phyloP scores from a whole-genome alignment of 2,329 filamentous ascomycete genomes.

The Teratosphaeria nubilosa region DNA sequence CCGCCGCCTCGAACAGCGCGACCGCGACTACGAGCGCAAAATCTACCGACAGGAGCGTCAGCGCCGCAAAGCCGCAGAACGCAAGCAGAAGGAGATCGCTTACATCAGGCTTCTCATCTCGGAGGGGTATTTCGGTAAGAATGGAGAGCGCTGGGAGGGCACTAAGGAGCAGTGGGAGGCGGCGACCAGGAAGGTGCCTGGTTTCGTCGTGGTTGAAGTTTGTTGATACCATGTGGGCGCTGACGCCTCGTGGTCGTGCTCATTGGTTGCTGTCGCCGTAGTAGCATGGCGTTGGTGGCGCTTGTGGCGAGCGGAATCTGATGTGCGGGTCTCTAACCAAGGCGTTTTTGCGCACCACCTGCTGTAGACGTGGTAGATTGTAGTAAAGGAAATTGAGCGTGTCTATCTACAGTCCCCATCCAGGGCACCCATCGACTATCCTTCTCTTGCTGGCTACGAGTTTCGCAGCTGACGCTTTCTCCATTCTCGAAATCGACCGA shows the following conservation, averaged over 20 bases:
- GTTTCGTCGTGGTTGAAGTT: neutral
- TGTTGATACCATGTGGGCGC: neutral
- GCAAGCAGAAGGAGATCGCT: neutral
- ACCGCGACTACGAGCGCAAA: neutral
- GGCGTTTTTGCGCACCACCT: neutral
- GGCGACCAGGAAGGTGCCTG: neutral
- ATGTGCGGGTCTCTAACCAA: neutral
- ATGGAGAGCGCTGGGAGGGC: neutral
- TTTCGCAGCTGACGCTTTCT: too few species aligned
- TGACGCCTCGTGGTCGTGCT: neutral
- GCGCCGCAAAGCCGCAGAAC: neutral
- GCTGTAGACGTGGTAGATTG: neutral
- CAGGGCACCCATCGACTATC: neutral
- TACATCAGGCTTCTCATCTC: neutral
- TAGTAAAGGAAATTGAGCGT: neutral
- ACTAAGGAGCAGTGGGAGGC: neutral
- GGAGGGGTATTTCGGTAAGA: neutral
- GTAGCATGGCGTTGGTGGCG: neutral
- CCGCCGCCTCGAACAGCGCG: neutral
- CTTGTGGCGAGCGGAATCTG: neutral
- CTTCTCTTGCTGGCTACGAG: neutral
- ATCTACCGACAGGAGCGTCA: neutral
- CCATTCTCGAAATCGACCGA: too few species aligned
- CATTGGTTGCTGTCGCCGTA: neutral
- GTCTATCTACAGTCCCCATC: neutral